Evolutionary conservation across 306 rosid species (phyloP).

Genomic region (Acacia confusa): DNA sequence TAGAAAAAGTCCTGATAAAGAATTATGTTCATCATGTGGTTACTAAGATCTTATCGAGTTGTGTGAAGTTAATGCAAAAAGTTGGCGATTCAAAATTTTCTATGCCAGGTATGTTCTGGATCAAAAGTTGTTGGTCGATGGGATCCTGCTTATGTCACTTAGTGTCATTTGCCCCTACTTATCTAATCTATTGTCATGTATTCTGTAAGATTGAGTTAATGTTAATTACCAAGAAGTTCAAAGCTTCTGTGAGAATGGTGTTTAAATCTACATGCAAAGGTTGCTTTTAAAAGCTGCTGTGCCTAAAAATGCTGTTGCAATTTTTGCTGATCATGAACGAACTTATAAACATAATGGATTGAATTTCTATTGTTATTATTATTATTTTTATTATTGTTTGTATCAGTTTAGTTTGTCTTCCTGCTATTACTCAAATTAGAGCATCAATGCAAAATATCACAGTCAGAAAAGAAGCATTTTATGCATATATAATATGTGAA

Average conservation of each 20-base stretch:
- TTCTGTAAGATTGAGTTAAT: not conserved
- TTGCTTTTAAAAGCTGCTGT: not conserved
- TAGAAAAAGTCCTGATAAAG: slow-evolving; percentile 62
- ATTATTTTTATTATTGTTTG: not conserved
- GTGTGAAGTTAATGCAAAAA: slow-evolving; percentile 62
- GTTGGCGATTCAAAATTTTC: slow-evolving; percentile 41
- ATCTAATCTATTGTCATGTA: not conserved
- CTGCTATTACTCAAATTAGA: not conserved
- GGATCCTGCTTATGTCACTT: not conserved
- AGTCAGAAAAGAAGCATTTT: not conserved
- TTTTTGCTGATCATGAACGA: not conserved
- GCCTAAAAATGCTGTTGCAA: not conserved
- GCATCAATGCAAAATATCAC: not conserved
- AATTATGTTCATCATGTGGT: slow-evolving; percentile 57
- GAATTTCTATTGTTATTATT: not conserved
- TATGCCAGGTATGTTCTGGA: slow-evolving; percentile 50
- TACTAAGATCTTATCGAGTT: slow-evolving; percentile 56
- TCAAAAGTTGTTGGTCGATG: not conserved
- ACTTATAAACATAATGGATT: not conserved
- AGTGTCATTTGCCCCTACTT: not conserved
- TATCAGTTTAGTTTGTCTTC: not conserved
- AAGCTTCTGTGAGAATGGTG: not conserved
- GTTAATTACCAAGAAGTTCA: not conserved
- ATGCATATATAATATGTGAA: not conserved
- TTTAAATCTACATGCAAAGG: not conserved